A percentile compares a stretch with the other conserved stretches of the same genome.
phyloP scores from a whole-genome alignment of 2,329 filamentous ascomycete genomes.

The Plectosphaerella plurivora region DNA sequence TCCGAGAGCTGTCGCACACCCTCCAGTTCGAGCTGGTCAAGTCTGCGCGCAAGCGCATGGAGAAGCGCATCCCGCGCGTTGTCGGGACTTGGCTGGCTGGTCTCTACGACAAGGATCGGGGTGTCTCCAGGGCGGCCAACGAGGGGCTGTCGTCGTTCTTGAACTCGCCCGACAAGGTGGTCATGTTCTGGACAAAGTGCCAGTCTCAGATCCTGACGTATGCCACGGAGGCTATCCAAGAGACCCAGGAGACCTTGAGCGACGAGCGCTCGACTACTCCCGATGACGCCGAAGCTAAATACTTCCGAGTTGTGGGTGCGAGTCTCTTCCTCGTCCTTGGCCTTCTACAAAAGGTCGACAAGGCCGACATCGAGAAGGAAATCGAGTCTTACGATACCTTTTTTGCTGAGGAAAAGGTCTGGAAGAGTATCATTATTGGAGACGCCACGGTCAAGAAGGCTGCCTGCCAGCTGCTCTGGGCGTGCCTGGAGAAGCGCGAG shows the following conservation, averaged over 20 bases:
- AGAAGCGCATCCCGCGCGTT: slow-evolving; percentile 69
- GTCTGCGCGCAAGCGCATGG: slow-evolving; percentile 75
- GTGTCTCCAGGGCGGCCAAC: slow-evolving; percentile 69
- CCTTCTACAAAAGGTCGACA: slow-evolving; percentile 43
- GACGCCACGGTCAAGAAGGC: slow-evolving; percentile 48
- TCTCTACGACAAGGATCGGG: slow-evolving; percentile 78
- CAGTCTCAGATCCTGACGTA: slow-evolving; percentile 78
- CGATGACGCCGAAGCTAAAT: slow-evolving; percentile 84
- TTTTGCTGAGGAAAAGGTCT: slow-evolving; percentile 62
- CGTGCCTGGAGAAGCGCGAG: slow-evolving; percentile 41
- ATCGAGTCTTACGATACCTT: slow-evolving; percentile 60
- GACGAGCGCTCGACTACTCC: slow-evolving; percentile 80
- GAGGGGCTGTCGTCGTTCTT: slow-evolving; percentile 75
- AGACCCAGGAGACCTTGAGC: slow-evolving; percentile 77
- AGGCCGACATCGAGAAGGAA: slow-evolving; percentile 54
- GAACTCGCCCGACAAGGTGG: slow-evolving; percentile 72
- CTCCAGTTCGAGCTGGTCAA: slow-evolving; percentile 62
- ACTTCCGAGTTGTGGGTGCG: slow-evolving; percentile 65
- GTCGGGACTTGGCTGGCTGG: slow-evolving; percentile 91
- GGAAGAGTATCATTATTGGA: slow-evolving; percentile 62
- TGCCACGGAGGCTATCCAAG: slow-evolving; percentile 72
- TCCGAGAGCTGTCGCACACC: slow-evolving; percentile 79
- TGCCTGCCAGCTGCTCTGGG: slow-evolving; percentile 45
- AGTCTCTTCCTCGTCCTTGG: slow-evolving; percentile 51
- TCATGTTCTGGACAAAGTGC: slow-evolving; percentile 74